Evolutionary conservation across 192 early-diverging fungal species (phyloP).

Genomic region (Anaeromyces robustus): DNA sequence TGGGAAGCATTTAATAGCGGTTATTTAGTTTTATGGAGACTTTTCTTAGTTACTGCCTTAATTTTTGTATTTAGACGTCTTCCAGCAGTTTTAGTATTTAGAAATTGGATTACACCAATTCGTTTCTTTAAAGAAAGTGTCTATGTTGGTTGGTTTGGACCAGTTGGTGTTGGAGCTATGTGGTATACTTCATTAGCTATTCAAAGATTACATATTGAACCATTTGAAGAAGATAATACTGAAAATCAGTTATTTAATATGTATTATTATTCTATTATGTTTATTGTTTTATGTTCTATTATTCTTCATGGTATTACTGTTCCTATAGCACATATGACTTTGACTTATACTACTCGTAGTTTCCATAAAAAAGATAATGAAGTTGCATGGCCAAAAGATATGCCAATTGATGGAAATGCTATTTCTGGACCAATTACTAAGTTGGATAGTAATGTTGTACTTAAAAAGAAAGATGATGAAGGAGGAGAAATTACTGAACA

Average conservation of each 20-base stretch:
- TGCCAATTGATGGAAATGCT: not conserved
- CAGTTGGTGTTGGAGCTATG: slow-evolving; percentile 55
- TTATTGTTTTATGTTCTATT: not conserved
- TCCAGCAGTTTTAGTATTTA: not conserved
- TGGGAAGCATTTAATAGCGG: slow-evolving; percentile 45
- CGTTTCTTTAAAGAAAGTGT: slow-evolving; percentile 48
- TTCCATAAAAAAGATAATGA: not conserved
- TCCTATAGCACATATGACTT: not conserved
- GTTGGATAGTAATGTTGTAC: not conserved
- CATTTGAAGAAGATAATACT: not conserved
- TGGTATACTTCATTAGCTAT: slow-evolving; percentile 25
- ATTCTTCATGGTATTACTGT: not conserved
- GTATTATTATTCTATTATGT: not conserved
- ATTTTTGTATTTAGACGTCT: slow-evolving; percentile 35
- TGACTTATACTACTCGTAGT: not conserved
- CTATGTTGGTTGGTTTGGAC: slow-evolving; percentile 85
- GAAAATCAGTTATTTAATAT: not conserved
- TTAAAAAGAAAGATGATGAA: not conserved
- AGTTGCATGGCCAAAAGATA: not conserved
- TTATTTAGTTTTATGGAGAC: slow-evolving; percentile 44
- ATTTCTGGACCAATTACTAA: not conserved
- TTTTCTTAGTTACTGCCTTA: slow-evolving; percentile 37
- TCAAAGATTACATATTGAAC: not conserved
- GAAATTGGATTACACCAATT: not conserved
- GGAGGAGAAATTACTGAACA: not conserved